Conservation (phyloP, 2,329 filamentous ascomycete species). For the Aspergillus pseudoglaucus region DNA sequence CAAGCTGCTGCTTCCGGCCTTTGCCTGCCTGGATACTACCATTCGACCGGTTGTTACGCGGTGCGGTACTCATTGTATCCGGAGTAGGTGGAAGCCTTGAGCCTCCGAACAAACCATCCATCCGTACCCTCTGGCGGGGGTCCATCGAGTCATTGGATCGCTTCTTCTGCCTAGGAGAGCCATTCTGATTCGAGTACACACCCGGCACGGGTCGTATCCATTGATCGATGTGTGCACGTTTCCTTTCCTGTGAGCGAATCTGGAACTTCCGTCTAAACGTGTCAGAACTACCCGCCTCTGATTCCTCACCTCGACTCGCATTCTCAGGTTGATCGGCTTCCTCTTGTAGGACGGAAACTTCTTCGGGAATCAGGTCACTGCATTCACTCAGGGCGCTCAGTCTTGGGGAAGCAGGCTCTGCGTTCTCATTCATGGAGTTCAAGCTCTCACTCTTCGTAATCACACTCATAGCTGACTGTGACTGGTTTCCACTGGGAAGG, state of each 20-base stretch:
- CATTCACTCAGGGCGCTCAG: constrained; percentile 41
- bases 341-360: constrained; percentile 14
- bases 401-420: constrained; percentile 33
- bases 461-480: constrained; percentile 19
- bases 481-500: constrained; percentile 21
- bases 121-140: constrained; percentile 19
- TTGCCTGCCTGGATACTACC: constrained; percentile 28
- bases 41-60: constrained; percentile 26
- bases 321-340: constrained; percentile 19
- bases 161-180: too few relatives aligned
- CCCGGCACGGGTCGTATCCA: constrained; percentile 26
- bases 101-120: constrained; percentile 29
- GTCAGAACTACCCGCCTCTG: constrained; percentile 10
- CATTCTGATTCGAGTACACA: neutral
- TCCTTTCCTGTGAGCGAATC: constrained; percentile 11
- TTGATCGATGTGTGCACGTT: constrained; percentile 21
- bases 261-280: constrained; percentile 6
- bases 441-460: constrained; percentile 31
- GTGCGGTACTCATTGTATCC: constrained; percentile 38
- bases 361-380: constrained; percentile 34
- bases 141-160: constrained; percentile 15
- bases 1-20: constrained; percentile 16
- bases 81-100: constrained; percentile 35
- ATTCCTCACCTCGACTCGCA: constrained; percentile 9
- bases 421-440: constrained; percentile 28